These are phyloP conservation scores for Babesia ovata DNA, from an alignment of 169 alveolate species.

Conservation along the genomic window DNA sequence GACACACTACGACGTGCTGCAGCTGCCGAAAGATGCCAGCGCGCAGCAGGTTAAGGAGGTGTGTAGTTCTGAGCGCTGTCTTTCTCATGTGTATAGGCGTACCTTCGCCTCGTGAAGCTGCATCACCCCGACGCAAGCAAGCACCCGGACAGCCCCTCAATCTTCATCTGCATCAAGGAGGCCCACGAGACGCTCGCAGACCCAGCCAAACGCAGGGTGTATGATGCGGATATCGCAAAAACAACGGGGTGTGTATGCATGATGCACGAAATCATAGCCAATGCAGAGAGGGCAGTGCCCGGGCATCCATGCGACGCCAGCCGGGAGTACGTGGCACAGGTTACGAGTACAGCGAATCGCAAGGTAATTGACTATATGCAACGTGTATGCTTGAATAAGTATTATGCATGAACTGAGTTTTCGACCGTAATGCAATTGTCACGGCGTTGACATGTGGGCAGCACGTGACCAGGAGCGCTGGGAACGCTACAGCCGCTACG, in stretches of 20 bases:
- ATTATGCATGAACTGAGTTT: no score
- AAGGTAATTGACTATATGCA: neutral
- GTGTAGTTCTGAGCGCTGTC: neutral
- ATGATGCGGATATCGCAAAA: slow-evolving; percentile 16
- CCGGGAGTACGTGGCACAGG: neutral
- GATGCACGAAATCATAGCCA: no score
- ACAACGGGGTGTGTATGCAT: neutral
- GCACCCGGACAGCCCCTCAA: slow-evolving; percentile 16
- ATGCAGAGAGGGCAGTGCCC: neutral
- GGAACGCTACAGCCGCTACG: slow-evolving; percentile 45
- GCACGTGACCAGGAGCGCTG: slow-evolving; percentile 21
- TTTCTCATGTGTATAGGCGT: slow-evolving; percentile 34
- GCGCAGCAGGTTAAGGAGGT: slow-evolving; percentile 45
- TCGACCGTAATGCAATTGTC: no score
- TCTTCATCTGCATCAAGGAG: slow-evolving; percentile 64
- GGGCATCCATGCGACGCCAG: neutral
- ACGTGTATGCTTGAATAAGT: no score
- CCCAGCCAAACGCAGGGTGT: slow-evolving; percentile 25
- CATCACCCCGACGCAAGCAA: slow-evolving; percentile 65
- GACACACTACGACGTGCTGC: slow-evolving; percentile 63
- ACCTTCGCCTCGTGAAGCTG: slow-evolving; percentile 44
- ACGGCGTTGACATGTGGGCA: neutral
- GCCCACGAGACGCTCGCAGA: slow-evolving; percentile 58
- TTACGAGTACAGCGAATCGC: neutral
- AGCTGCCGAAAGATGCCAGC: slow-evolving; percentile 26